Evolutionary conservation across 192 early-diverging fungal genomes (phyloP), one percentile per base, ranked within the genome.

Genomic region (Lobosporangium transversale): DNA sequence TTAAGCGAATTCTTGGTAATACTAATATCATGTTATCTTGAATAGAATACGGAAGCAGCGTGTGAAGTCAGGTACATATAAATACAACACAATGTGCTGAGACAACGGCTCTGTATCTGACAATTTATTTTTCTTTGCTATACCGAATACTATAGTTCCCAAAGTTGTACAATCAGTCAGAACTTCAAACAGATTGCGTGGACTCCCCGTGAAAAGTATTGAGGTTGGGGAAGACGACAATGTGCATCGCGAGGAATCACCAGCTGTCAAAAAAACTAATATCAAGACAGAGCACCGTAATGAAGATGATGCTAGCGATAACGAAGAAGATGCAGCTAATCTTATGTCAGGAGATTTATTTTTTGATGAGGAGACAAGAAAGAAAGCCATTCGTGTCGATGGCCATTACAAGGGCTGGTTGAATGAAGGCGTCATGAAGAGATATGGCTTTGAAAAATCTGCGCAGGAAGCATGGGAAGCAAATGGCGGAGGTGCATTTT

Each of bases 401-500:
- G 89, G 89, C 0, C 90, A 91, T 50, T 93, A 86, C 44, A 76
- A 62, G 53, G 80, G 90, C 11, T 93, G 90, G 89, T 65, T 91
- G 26, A 86, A 88, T 42, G 68, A 69, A 0, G 86, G 70, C 0
- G 78, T 87, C 12, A 85, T 90, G 57, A 62, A 79, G 42, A 89
- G 84, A 48, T 81, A 92, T 51, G 82, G 83, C 2, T 84, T 93
- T 49, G 84, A 85, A 21, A 58, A 68, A 33, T 83, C 78, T 51
- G 89, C 89, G 3, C 62, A 83, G 5, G 88, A 87, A 36, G 88
- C 88, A 26, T 93, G 91, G 90, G 90, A 93, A 44, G 87, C 85
- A 53, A 86, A 93, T 44, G 91, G 90, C 23, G 91, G 91, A 30
- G 91, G 89, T 33, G 85, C 81, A 24, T 93, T 89, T 59, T 89